A percentile compares a stretch with the other conserved stretches of the same genome.
phyloP scores from a whole-genome alignment of 2,329 filamentous ascomycete genomes.

The Cryoendolithus antarcticus region DNA sequence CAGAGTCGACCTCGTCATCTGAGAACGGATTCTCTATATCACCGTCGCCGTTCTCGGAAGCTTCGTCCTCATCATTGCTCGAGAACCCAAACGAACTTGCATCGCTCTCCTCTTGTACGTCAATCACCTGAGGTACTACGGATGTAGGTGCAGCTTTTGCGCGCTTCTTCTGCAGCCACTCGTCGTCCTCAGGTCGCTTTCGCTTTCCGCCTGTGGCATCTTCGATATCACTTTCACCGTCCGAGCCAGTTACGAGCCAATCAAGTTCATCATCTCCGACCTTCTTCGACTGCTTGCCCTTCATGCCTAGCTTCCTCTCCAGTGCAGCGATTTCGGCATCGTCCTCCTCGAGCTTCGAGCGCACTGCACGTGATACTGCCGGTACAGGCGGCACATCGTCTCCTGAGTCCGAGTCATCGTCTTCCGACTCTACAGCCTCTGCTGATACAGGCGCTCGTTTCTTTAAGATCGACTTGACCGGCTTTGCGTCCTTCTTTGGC shows the following conservation, averaged over 20 bases:
- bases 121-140: constrained; percentile 15
- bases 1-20: constrained; percentile 22
- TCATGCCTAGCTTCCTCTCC: constrained; percentile 78
- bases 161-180: constrained; percentile 48
- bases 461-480: constrained; percentile 25
- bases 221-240: constrained; percentile 33
- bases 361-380: constrained; percentile 5
- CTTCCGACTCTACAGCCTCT: constrained; percentile 3
- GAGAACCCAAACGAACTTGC: constrained; percentile 7
- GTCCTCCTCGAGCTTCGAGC: constrained; percentile 56
- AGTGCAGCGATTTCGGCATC: constrained; percentile 79
- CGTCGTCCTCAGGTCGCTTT: constrained; percentile 45
- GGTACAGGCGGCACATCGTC: constrained; percentile 2
- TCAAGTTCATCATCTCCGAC: constrained; percentile 76
- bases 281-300: constrained; percentile 61
- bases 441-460: constrained; percentile 13
- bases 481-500: constrained; percentile 16
- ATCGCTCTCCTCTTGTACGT: constrained; percentile 11
- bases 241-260: constrained; percentile 56
- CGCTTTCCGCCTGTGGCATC: constrained; percentile 36
- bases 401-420: constrained; percentile 2
- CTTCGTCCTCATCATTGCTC: constrained; percentile 15
- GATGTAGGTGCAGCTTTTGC: constrained; percentile 32
- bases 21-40: constrained; percentile 22
- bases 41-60: constrained; percentile 29